phyloP scores from a whole-genome alignment of 2,329 filamentous ascomycete genomes.

The Huntiella abstrusa region DNA sequence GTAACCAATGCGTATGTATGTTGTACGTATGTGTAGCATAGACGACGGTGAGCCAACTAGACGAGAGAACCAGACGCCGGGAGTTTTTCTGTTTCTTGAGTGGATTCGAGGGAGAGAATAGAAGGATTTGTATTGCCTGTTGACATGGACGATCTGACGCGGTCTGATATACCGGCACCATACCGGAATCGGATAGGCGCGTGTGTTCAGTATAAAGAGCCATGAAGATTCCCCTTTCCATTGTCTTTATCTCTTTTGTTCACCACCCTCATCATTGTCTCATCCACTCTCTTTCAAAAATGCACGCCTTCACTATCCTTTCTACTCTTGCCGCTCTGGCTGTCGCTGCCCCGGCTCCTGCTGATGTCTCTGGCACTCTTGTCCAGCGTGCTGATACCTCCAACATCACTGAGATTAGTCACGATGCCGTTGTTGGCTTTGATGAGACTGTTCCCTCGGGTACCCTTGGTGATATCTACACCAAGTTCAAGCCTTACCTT shows the following conservation, averaged over 20 bases:
- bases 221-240: not conserved
- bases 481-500: slow-evolving; percentile 20
- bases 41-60: too few species aligned
- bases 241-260: not conserved
- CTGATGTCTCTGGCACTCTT: not conserved
- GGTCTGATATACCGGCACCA: too few species aligned
- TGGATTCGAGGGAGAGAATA: too few species aligned
- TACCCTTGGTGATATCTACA: slow-evolving; percentile 16
- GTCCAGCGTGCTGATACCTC: slow-evolving; percentile 8
- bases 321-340: slow-evolving; percentile 1
- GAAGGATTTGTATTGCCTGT: too few species aligned
- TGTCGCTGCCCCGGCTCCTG: slow-evolving; percentile 2
- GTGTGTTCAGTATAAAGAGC: too few species aligned
- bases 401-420: slow-evolving; percentile 14
- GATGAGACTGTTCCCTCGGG: slow-evolving; percentile 17
- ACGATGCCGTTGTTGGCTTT: slow-evolving; percentile 19
- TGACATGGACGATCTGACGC: too few species aligned
- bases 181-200: too few species aligned
- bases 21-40: too few species aligned
- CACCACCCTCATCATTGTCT: not conserved
- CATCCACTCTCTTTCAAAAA: not conserved
- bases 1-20: too few species aligned
- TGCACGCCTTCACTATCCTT: slow-evolving; percentile 2
- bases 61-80: too few species aligned
- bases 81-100: too few species aligned